phyloP scores from a whole-genome alignment of 1,284 basidiomycete species.

The Abortiporus biennis region DNA sequence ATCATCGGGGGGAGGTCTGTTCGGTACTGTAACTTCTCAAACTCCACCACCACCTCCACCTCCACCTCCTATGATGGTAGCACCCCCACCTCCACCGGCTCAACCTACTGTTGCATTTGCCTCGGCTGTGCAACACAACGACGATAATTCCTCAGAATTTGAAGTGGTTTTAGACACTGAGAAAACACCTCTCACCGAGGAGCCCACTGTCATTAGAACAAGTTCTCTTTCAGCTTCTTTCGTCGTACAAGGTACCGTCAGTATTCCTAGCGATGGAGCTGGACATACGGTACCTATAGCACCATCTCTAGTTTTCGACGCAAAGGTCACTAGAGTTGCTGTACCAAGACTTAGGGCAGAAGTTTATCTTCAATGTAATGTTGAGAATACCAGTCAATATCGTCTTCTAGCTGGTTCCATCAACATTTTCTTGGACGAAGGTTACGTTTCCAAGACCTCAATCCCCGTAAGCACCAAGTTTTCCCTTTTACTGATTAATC shows the following conservation, averaged over 20 bases:
- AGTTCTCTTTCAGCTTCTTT: slow-evolving; percentile 45
- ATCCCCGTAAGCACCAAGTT: slow-evolving; percentile 28
- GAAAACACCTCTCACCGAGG: not conserved
- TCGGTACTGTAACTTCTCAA: not conserved
- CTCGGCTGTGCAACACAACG: not conserved
- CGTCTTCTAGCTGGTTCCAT: slow-evolving; percentile 39
- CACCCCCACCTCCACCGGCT: not conserved
- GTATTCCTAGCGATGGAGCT: slow-evolving; percentile 45
- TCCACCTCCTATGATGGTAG: not conserved
- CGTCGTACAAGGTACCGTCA: slow-evolving; percentile 38
- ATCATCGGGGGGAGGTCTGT: not conserved
- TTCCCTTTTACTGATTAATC: not conserved
- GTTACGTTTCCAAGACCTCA: slow-evolving; percentile 40
- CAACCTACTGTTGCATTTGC: not conserved
- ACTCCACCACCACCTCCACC: not conserved
- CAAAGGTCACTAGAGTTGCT: slow-evolving; percentile 39
- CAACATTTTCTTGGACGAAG: slow-evolving; percentile 41
- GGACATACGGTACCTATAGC: slow-evolving; percentile 50
- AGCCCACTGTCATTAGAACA: slow-evolving; percentile 3
- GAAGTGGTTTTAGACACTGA: not conserved
- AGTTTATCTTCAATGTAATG: slow-evolving; percentile 18
- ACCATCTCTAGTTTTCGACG: slow-evolving; percentile 37
- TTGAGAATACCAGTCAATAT: slow-evolving; percentile 48
- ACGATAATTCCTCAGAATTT: not conserved
- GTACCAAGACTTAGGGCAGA: slow-evolving; percentile 31